phyloP scores from a whole-genome alignment of 148 eudicot species.

The Chenopodium suecicum region DNA sequence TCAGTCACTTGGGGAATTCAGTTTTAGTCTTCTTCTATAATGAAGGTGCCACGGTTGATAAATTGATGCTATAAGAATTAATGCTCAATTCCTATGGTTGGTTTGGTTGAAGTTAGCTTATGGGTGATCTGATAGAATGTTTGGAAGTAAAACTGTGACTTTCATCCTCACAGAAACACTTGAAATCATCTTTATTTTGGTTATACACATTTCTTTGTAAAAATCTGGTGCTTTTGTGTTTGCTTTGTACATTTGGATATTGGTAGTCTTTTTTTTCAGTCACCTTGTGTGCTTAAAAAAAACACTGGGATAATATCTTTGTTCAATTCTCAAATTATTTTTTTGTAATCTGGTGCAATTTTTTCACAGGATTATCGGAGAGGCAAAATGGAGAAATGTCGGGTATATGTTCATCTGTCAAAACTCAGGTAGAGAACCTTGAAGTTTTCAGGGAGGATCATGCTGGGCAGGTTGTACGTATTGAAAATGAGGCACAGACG shows the following conservation, averaged over 20 bases:
- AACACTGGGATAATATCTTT: too few relatives aligned
- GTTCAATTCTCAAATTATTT: background rate
- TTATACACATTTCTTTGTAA: background rate
- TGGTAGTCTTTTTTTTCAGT: background rate
- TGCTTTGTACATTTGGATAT: background rate
- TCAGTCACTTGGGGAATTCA: background rate
- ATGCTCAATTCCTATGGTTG: background rate
- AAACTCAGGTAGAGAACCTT: slow-evolving; percentile 56
- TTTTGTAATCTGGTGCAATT: background rate
- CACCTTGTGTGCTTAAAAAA: background rate
- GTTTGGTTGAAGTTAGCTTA: background rate
- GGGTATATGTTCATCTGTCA: slow-evolving; percentile 45
- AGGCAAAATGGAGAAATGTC: slow-evolving; percentile 53
- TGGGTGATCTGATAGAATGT: background rate
- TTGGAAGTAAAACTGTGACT: background rate
- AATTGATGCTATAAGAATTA: background rate
- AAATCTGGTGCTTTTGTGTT: background rate
- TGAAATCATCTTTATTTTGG: background rate
- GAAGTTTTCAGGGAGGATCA: slow-evolving; percentile 60
- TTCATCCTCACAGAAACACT: background rate
- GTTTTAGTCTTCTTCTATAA: background rate
- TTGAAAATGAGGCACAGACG: slow-evolving; percentile 59
- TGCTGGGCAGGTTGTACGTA: slow-evolving; percentile 50
- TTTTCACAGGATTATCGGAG: slow-evolving; percentile 51
- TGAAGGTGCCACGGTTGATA: background rate